Evolutionary conservation across 1,284 basidiomycete species (phyloP), one percentile per base, ranked within the genome.

Genomic region (Austroboletus novae-zelandiae): DNA sequence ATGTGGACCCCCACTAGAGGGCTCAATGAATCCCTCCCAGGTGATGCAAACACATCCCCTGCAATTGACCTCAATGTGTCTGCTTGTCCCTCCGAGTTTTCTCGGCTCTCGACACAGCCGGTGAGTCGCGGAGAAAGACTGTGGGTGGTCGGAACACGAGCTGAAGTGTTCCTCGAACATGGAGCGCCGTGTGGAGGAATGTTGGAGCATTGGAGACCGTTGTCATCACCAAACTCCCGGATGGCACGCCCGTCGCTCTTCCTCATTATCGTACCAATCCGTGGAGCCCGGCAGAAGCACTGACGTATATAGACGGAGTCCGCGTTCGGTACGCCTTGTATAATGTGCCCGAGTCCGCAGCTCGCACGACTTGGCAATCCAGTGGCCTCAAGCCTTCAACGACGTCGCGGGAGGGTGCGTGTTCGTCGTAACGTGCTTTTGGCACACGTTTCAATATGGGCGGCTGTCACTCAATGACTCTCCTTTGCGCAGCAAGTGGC

Each of bases 11-110:
- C 40, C 39, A n/a, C 31, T 36, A 4, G 34, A 34, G 8, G 30
- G 62, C 69, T 66, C 62, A 89, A 68, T 90, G 87, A 61, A 89
- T 84, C 41, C 90, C 72, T 1, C 71, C 75, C 0, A 86, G 86
- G 29, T 79, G 58, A 43, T 74, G 72, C 18, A 76, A 63, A n/a
- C 75, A 74, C 13, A 74, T 71, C 14, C 74, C 73, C 11, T 81
- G 61, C 45, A 91, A n/a, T 36, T 6, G 35, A 36, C n/a, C 35
- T 6, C 15, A 9, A 17, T 36, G 14, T 1, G 9, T n/a, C 35
- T 27, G 25, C 25, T 27, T 27, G 25, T 27, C 25, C 25, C 14
- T 32, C 31, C 14, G 30, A 32, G 11, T 15, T 32, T 31, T 7
- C 30, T 9, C 30, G 8, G 13, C 29, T 50, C 58, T 34, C 42